Evolutionary conservation across 139 green algal genomes (phyloP).

Genomic region (Coccomyxa sp.): DNA sequence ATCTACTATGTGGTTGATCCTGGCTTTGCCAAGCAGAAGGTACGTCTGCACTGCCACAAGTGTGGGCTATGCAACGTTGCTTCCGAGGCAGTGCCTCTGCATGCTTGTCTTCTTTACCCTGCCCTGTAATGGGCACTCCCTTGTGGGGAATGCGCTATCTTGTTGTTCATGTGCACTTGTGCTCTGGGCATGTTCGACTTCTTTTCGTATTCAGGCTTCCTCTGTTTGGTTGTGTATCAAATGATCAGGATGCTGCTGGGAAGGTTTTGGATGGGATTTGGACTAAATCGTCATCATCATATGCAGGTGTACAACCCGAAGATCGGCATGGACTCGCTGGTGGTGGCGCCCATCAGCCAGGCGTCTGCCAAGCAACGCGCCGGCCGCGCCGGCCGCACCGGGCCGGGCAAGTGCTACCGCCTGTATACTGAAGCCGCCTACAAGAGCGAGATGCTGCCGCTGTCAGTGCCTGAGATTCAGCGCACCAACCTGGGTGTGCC

Average conservation of each 20-base stretch:
- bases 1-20: constrained; percentile 98
- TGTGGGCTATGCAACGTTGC: background rate
- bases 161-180: too few relatives aligned
- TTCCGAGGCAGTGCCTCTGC: background rate
- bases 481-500: constrained; percentile 52
- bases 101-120: background rate
- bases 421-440: constrained; percentile 87
- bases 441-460: constrained; percentile 91
- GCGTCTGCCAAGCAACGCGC: constrained; percentile 87
- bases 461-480: constrained; percentile 87
- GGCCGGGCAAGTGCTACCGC: constrained; percentile 96
- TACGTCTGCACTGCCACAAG: constrained; percentile 50
- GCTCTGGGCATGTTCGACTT: background rate
- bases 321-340: constrained; percentile 93
- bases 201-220: background rate
- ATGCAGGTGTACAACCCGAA: constrained; percentile 58
- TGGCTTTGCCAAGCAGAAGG: constrained; percentile 70
- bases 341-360: constrained; percentile 92
- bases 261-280: too few relatives aligned
- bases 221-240: background rate
- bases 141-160: too few relatives aligned
- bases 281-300: too few relatives aligned
- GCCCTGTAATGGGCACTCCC: too few relatives aligned
- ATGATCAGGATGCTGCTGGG: background rate
- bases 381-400: constrained; percentile 90